Conservation (phyloP, 345 rosid genomes). For the Acer saccharum region DNA sequence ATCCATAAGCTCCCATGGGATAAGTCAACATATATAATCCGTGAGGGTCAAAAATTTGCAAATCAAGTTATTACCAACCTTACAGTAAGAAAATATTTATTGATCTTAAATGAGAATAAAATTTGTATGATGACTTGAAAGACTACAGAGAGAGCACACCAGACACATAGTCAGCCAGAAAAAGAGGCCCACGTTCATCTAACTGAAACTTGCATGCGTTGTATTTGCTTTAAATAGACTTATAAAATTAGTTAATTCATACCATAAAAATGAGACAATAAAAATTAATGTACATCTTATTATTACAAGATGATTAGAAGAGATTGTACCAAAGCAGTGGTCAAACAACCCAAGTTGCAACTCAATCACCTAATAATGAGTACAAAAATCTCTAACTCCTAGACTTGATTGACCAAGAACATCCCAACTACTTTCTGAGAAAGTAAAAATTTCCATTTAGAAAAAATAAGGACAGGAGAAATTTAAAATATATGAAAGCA, state of each 20-base stretch:
- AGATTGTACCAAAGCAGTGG: background rate
- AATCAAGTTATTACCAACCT: too few relatives aligned
- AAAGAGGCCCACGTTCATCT: too few relatives aligned
- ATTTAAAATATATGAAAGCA: constrained; percentile 8
- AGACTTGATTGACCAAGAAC: background rate
- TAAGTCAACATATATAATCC: too few relatives aligned
- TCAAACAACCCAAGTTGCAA: background rate
- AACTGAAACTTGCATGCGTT: background rate
- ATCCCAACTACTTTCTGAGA: background rate
- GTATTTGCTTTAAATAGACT: background rate
- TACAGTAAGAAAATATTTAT: too few relatives aligned
- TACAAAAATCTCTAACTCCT: background rate
- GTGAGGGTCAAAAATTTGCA: too few relatives aligned
- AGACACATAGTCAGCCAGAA: too few relatives aligned
- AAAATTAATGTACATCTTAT: too few relatives aligned
- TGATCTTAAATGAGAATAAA: too few relatives aligned
- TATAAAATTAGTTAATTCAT: background rate
- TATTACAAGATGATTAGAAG: background rate
- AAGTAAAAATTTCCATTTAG: background rate
- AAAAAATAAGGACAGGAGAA: background rate
- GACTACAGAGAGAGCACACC: too few relatives aligned
- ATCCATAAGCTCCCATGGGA: too few relatives aligned
- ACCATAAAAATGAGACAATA: background rate
- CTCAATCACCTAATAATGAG: background rate
- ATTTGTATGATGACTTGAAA: too few relatives aligned